phyloP scores from a whole-genome alignment of 2,329 filamentous ascomycete species.

The Ustilaginoidea virens region DNA sequence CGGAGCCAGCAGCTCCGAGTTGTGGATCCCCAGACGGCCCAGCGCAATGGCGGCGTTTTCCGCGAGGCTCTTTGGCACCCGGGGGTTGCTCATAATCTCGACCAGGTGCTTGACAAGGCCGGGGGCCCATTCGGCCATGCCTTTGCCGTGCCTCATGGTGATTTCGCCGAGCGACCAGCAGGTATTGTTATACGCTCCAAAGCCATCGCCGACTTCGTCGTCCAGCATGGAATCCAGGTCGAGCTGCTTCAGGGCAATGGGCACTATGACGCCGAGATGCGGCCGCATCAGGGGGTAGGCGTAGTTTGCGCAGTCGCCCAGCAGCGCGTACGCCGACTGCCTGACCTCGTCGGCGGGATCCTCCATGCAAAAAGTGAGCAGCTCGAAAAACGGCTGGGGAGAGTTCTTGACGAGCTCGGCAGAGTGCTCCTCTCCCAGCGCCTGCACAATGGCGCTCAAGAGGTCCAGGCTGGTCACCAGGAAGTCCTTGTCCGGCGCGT shows the following conservation, averaged over 20 bases:
- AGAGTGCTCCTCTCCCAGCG: conserved; percentile 58
- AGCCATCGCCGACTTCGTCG: conserved; percentile 69
- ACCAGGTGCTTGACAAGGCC: conserved; percentile 63
- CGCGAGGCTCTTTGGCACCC: conserved; percentile 71
- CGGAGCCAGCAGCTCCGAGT: conserved; percentile 60
- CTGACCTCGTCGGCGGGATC: conserved; percentile 83
- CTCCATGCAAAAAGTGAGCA: conserved; percentile 83
- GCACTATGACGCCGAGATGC: conserved; percentile 58
- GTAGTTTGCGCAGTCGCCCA: conserved; percentile 90
- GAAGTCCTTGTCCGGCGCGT: conserved; percentile 90
- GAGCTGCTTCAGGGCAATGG: conserved; percentile 73
- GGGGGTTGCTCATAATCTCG: conserved; percentile 70
- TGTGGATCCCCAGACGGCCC: conserved; percentile 71
- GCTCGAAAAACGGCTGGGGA: conserved; percentile 75
- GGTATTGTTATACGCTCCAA: conserved; percentile 93
- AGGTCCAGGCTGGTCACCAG: conserved; percentile 89
- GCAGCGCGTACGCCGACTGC: conserved; percentile 86
- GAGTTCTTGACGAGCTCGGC: conserved; percentile 61
- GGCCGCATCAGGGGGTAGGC: conserved; percentile 70
- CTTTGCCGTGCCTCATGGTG: conserved; percentile 59
- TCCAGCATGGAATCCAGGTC: conserved; percentile 64
- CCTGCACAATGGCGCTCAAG: conserved; percentile 84
- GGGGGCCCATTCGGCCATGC: conserved; percentile 63
- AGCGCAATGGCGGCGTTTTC: conserved; percentile 93
- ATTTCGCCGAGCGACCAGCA: conserved; percentile 97